phyloP scores from a whole-genome alignment of 2,329 filamentous ascomycete species.

The Exophiala xenobiotica region DNA sequence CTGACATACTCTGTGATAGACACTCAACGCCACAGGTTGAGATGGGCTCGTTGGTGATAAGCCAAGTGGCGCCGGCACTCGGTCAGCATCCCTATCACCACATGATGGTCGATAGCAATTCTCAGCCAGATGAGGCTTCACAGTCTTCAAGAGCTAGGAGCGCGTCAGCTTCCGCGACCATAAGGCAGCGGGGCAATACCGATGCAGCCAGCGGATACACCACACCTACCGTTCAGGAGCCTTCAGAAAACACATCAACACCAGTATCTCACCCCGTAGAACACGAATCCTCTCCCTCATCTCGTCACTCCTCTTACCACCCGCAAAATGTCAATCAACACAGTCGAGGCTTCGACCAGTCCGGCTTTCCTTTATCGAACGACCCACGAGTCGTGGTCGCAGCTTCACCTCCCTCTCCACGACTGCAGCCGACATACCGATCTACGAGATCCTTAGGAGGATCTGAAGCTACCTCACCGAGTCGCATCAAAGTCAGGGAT shows the following conservation, averaged over 20 bases:
- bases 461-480: constrained; percentile 50
- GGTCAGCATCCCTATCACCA: constrained; percentile 60
- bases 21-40: constrained; percentile 39
- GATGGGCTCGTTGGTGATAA: constrained; percentile 62
- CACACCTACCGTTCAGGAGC: constrained; percentile 11
- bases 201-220: background rate
- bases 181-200: constrained; percentile 3
- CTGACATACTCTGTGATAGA: constrained; percentile 23
- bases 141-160: constrained; percentile 20
- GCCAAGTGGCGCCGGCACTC: constrained; percentile 72
- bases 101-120: constrained; percentile 61
- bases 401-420: constrained; percentile 46
- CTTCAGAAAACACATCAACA: constrained; percentile 10
- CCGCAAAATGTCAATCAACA: constrained; percentile 26
- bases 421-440: constrained; percentile 45
- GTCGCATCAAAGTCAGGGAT: constrained; percentile 77
- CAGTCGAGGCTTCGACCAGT: constrained; percentile 30
- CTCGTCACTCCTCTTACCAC: constrained; percentile 15
- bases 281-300: constrained; percentile 17
- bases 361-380: constrained; percentile 33
- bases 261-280: constrained; percentile 16
- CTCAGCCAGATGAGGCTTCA: constrained; percentile 23
- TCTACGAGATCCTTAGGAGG: constrained; percentile 45
- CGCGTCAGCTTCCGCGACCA: constrained; percentile 14
- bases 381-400: constrained; percentile 34